Evolutionary conservation across 192 early-diverging fungal genomes (phyloP), one percentile per base, ranked within the genome.

Genomic region (Linderina pennispora): DNA sequence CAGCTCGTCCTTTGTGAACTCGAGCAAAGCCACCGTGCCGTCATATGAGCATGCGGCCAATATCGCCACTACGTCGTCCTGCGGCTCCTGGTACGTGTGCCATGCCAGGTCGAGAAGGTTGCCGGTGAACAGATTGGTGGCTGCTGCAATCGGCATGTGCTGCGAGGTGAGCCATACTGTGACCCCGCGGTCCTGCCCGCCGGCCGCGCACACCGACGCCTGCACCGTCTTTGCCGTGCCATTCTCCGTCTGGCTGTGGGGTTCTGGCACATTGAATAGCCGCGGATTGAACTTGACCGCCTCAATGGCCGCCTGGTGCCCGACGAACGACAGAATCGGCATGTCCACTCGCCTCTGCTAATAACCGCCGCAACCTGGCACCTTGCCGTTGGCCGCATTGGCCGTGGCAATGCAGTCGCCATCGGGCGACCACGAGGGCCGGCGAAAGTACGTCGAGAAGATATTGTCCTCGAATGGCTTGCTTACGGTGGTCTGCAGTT

Each of bases 341-440:
- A 4, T 54, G n/a, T 59, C 92, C 92, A 98, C 10, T 79, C 74
- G 17, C 83, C 80, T 35, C 96, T 55, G 15, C 74, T 63, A 16
- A 98, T 77, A 8, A 97, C 70, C 1, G 94, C 83, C 0, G 91
- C 89, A 11, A 91, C 78, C n/a, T 23, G 85, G 87, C 36, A 85
- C 74, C 23, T 65, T 62, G 18, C 82, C 83, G 40, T 86, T 92
- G 48, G 87, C 89, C 1, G 90, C 93, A 61, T 93, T 94, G 16
- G 90, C 91, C 13, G 87, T 76, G 1, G 84, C 89, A n/a, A 98
- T 75, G 54, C 80, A 86, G n/a, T 77, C 79, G n/a, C 96, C 96
- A 46, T 95, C 91, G 2, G 96, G 96, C n/a, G 89, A 84, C 93
- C 93, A 98, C 50, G 90, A 93, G 41, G 95, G 71, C 17, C 95